Percentiles rank a stretch among this genome's conserved stretches.
These are phyloP conservation scores for Kwoniella bestiolae DNA, from an alignment of 768 basidiomycete species.

Conservation along the genomic window DNA sequence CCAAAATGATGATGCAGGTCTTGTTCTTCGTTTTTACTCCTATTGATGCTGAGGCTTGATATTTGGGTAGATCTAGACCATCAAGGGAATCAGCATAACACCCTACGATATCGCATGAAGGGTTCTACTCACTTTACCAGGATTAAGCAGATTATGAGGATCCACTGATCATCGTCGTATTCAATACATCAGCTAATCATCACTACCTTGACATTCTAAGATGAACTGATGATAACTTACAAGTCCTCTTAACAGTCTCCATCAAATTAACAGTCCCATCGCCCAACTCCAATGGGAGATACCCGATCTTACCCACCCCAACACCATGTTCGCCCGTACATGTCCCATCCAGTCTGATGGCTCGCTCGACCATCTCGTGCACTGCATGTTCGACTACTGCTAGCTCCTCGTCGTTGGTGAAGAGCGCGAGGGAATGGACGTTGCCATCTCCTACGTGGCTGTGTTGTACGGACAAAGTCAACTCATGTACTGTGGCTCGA, in stretches of 20 bases:
- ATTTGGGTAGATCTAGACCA: conserved; percentile 44
- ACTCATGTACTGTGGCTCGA: too few species aligned
- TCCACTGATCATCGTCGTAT: too few species aligned
- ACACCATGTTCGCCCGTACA: conserved; percentile 76
- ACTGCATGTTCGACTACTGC: conserved; percentile 52
- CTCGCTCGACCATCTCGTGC: conserved; percentile 59
- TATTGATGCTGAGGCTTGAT: conserved; percentile 43
- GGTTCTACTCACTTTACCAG: conserved; percentile 71
- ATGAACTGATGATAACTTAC: conserved; percentile 32
- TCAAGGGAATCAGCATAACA: background rate
- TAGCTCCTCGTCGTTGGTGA: conserved; percentile 46
- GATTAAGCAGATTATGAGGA: conserved; percentile 80
- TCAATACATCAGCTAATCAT: too few species aligned
- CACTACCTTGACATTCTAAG: conserved; percentile 16
- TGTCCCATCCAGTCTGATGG: conserved; percentile 59
- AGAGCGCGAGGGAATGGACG: conserved; percentile 58
- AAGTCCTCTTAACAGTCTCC: conserved; percentile 75
- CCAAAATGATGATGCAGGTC: too few species aligned
- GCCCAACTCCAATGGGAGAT: conserved; percentile 81
- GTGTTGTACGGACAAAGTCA: background rate
- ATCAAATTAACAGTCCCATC: conserved; percentile 79
- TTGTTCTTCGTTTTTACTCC: too few species aligned
- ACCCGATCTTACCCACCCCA: conserved; percentile 83
- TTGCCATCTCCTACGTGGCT: conserved; percentile 59
- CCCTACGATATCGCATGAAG: background rate